Evolutionary conservation across 768 basidiomycete genomes (phyloP), one percentile per base, ranked within the genome.

Genomic region (Amanita muscaria): DNA sequence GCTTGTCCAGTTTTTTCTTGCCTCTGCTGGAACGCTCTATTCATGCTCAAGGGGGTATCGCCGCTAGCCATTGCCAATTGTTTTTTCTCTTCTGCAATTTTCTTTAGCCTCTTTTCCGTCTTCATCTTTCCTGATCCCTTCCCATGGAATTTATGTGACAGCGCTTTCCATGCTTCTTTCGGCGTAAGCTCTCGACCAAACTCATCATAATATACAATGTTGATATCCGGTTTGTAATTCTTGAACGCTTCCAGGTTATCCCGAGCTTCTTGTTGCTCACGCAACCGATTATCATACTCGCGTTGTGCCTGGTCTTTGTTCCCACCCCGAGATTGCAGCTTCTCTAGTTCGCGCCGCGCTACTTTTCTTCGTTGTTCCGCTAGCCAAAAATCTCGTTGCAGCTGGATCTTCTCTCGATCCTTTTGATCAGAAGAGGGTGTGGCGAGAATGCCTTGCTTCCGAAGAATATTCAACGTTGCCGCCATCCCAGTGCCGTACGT

Each of bases 111-210:
- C 63, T 97, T 97, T 72, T 97, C 94, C 18, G 85, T 92, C 75
- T 98, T 98, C 79, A 87, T 88, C 68, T 84, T 88, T 9, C 96
- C 96, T 1, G 88, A 88, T 2, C 90, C 90, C 64, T 98, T 97
- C 27, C 96, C 96, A 54, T 99, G 96, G 79, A 99, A 98, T 59
- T 89, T 88, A 62, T 99, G 96, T 34, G 88, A 92, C 33, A 99
- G 68, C 14, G 91, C 89, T 67, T 97, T 97, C 93, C 94, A 98
- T 4, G 94, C 93, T 67, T 99, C 96, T 70, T 97, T 97, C 15
- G 83, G 83, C 18, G 88, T 88, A 60, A 92, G 66, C 47, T 74
- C 59, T 30, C 96, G 75, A 37, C 96, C 96, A 59, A 90, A 89
- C 62, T 99, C 94, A 58, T 99, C 96, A 51, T 93, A 83, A 60